Evolutionary conservation across 441 rosid genomes (phyloP).

Genomic region (Corymbia citriodora): DNA sequence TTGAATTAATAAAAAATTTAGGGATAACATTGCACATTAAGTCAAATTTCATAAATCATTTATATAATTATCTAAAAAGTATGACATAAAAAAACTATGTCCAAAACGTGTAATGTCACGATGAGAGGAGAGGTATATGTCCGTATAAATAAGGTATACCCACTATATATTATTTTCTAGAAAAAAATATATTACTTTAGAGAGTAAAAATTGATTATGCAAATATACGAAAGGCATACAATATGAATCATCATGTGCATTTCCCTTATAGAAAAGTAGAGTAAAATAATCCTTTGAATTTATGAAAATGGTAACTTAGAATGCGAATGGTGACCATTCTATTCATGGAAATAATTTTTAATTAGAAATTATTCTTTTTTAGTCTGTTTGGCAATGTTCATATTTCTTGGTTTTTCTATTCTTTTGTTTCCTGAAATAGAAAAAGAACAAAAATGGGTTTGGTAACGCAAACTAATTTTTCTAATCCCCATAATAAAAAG

Average conservation of each 20-base stretch:
- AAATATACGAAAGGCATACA: neutral
- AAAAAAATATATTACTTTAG: neutral
- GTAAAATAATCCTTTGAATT: neutral
- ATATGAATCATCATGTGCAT: neutral
- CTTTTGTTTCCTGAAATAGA: too few relatives aligned
- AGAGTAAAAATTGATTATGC: neutral
- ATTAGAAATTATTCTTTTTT: too few relatives aligned
- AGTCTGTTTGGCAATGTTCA: too few relatives aligned
- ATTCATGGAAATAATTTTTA: too few relatives aligned
- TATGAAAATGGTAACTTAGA: neutral
- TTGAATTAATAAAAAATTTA: accelerated
- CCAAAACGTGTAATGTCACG: neutral
- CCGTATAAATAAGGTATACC: neutral
- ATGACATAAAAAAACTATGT: neutral
- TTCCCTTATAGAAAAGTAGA: neutral
- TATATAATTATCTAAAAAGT: too few relatives aligned
- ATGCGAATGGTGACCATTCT: too few relatives aligned
- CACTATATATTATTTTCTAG: neutral
- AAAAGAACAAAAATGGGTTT: too few relatives aligned
- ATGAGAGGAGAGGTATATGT: neutral
- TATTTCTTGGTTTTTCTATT: too few relatives aligned
- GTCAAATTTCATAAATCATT: too few relatives aligned
- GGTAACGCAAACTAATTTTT: too few relatives aligned
- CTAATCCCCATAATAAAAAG: too few relatives aligned
- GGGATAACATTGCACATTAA: too few relatives aligned